Conservation (phyloP, 352 stramenopile genomes). For the Phytophthora aleatoria region DNA sequence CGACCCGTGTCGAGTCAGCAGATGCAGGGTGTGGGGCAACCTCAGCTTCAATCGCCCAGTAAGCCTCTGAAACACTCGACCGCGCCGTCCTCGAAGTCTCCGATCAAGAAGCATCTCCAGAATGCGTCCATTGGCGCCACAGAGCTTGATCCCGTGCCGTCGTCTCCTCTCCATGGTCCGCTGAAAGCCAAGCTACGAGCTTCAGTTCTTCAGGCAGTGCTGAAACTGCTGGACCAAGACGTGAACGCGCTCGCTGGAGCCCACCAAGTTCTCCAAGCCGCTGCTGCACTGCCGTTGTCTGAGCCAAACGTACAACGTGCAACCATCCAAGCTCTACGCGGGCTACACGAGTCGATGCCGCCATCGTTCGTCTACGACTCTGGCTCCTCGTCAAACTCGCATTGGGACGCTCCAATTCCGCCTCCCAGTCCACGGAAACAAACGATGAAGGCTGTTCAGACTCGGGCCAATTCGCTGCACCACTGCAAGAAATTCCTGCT, state of each 20-base stretch:
- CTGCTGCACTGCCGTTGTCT: conserved; percentile 49
- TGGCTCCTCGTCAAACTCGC: conserved; percentile 1
- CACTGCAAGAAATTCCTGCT: conserved; percentile 76
- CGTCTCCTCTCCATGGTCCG: conserved; percentile 15
- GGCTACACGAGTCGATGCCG: conserved; percentile 27
- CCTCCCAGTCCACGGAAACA: conserved; percentile 14
- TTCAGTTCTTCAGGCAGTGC: conserved; percentile 58
- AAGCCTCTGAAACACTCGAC: conserved; percentile 12
- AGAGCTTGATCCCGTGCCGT: neutral
- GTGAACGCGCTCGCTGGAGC: conserved; percentile 45
- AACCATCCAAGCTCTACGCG: conserved; percentile 49
- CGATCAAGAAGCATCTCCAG: conserved; percentile 64
- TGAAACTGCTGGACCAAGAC: conserved; percentile 63
- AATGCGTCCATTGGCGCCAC: conserved; percentile 11
- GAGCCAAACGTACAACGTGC: conserved; percentile 40
- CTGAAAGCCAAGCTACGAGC: conserved; percentile 40
- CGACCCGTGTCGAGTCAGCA: conserved; percentile 31
- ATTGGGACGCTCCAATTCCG: conserved; percentile 12
- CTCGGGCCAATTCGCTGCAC: conserved; percentile 33
- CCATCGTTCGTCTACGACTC: conserved; percentile 10
- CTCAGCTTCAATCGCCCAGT: conserved; percentile 7
- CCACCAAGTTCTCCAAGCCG: conserved; percentile 54
- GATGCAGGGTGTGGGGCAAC: conserved; percentile 21
- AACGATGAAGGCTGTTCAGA: neutral
- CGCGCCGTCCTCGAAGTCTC: conserved; percentile 34